These are phyloP conservation scores for Rhododendron williamsianum DNA, from an alignment of 148 eudicot genomes.

Conservation along the genomic window DNA sequence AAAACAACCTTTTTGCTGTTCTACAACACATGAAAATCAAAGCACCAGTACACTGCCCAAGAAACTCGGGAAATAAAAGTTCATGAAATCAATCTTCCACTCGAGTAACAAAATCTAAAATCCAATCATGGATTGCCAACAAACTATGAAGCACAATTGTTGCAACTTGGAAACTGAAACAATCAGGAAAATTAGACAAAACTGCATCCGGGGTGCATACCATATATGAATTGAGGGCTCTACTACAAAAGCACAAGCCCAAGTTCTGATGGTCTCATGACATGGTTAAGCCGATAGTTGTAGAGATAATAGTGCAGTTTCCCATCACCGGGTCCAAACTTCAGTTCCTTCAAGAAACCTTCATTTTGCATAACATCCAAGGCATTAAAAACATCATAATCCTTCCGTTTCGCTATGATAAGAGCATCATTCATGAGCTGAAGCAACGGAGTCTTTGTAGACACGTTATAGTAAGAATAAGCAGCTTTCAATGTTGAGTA, in stretches of 20 bases:
- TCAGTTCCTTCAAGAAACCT: constrained; percentile 69
- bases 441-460: constrained; percentile 72
- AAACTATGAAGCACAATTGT: not conserved
- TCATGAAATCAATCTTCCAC: constrained; percentile 9
- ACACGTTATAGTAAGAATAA: constrained; percentile 81
- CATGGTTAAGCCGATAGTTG: constrained; percentile 69
- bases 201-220: not conserved
- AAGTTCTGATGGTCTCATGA: constrained; percentile 73
- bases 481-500: constrained; percentile 71
- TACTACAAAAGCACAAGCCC: constrained; percentile 80
- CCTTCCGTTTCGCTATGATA: constrained; percentile 64
- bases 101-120: not conserved
- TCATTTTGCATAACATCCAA: constrained; percentile 89
- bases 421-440: constrained; percentile 91
- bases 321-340: constrained; percentile 90
- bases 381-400: constrained; percentile 84
- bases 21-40: not conserved
- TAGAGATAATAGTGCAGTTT: constrained; percentile 89
- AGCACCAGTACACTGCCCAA: not conserved
- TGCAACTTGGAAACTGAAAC: not conserved
- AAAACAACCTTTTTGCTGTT: not conserved
- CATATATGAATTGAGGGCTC: not conserved
- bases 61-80: not conserved
- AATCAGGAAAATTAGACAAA: constrained; percentile 8
- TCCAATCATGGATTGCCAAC: not conserved